Conservation (phyloP, 352 stramenopile genomes). For the Phytophthora pseudosyringae region DNA sequence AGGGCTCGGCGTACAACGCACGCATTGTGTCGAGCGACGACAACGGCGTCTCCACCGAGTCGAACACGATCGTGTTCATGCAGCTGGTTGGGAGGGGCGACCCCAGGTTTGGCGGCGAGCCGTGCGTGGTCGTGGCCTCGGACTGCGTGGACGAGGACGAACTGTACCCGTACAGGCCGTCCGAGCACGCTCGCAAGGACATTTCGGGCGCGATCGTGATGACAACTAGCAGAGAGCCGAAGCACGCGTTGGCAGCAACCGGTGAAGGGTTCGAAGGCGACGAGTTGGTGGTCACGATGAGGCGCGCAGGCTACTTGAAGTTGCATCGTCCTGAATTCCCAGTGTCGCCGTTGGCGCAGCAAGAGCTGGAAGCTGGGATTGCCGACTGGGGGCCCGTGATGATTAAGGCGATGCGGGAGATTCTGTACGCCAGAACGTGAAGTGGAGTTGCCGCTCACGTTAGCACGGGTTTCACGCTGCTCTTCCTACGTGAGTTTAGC, state of each 20-base stretch:
- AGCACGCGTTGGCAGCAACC: background rate
- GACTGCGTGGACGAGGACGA: slow-evolving; percentile 44
- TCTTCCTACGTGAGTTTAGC: no score
- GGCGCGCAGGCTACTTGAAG: slow-evolving; percentile 19
- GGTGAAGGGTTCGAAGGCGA: background rate
- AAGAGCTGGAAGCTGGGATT: slow-evolving; percentile 31
- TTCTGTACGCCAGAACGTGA: slow-evolving; percentile 20
- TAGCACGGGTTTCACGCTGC: no score
- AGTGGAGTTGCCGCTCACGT: no score
- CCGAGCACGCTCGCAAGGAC: slow-evolving; percentile 39
- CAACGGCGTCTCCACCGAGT: slow-evolving; percentile 32
- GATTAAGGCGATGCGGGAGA: slow-evolving; percentile 35
- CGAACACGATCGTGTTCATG: slow-evolving; percentile 32
- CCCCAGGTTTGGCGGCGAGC: slow-evolving; percentile 16
- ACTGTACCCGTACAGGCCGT: slow-evolving; percentile 28
- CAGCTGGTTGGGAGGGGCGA: slow-evolving; percentile 25
- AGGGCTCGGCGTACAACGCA: slow-evolving; percentile 32
- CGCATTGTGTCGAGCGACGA: slow-evolving; percentile 32
- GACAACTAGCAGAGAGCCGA: slow-evolving; percentile 14
- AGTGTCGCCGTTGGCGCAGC: slow-evolving; percentile 3
- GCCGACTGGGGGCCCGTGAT: slow-evolving; percentile 34
- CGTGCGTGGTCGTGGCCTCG: slow-evolving; percentile 30
- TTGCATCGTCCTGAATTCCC: slow-evolving; percentile 30
- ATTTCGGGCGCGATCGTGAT: slow-evolving; percentile 37
- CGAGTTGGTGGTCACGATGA: slow-evolving; percentile 22